A percentile compares a stretch with the other conserved stretches of the same genome.
Conservation (phyloP, 371 early-diverging fungal genomes). For the Mucor irregularis region DNA sequence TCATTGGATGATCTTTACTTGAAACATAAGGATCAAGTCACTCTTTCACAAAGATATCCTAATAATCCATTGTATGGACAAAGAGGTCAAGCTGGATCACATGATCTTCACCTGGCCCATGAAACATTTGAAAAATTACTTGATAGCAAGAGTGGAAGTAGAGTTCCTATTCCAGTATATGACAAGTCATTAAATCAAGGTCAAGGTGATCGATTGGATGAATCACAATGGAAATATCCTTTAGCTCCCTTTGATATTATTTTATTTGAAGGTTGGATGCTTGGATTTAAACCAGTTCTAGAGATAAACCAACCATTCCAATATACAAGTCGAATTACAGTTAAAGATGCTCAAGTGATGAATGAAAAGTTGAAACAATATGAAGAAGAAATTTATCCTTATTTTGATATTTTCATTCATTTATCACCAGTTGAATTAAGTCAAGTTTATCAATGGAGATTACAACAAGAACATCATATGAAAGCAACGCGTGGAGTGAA, state of each 20-base stretch:
- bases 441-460: constrained; percentile 83
- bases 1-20: constrained; percentile 92
- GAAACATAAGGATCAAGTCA: constrained; percentile 61
- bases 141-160: constrained; percentile 6
- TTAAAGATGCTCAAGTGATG: constrained; percentile 50
- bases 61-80: constrained; percentile 72
- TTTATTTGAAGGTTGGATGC: constrained; percentile 93
- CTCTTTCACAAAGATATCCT: constrained; percentile 50
- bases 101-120: constrained; percentile 71
- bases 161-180: constrained; percentile 69
- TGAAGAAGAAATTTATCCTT: constrained; percentile 57
- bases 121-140: constrained; percentile 52
- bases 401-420: constrained; percentile 79
- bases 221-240: constrained; percentile 56
- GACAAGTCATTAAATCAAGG: constrained; percentile 80
- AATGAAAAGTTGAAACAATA: constrained; percentile 58
- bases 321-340: constrained; percentile 1
- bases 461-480: constrained; percentile 79
- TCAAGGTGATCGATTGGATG: constrained; percentile 75
- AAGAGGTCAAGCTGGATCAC: constrained; percentile 90
- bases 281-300: constrained; percentile 78
- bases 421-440: constrained; percentile 60
- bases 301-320: constrained; percentile 18
- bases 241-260: constrained; percentile 73
- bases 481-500: constrained; percentile 44